phyloP scores from a whole-genome alignment of 2,329 filamentous ascomycete genomes.

The Coleophoma eucalyptorum region DNA sequence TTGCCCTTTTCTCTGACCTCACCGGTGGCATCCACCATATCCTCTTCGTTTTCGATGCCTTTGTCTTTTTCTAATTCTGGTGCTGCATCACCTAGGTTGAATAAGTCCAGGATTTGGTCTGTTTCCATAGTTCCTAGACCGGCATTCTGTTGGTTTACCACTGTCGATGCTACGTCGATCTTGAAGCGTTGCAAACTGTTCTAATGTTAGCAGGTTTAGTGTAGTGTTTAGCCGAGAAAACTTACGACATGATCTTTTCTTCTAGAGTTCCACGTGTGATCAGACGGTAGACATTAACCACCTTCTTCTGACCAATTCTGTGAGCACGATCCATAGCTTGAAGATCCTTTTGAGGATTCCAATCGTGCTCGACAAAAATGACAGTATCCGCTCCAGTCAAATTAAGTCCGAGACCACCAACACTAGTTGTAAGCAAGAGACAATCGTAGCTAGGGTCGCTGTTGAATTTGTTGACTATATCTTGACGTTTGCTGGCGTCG shows the following conservation, averaged over 20 bases:
- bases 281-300: constrained; percentile 96
- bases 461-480: constrained; percentile 99
- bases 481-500: constrained; percentile 88
- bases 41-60: constrained; percentile 63
- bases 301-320: constrained; percentile 98
- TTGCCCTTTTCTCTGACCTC: constrained; percentile 93
- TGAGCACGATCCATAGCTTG: constrained; percentile 99
- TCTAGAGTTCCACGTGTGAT: constrained; percentile 95
- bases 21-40: constrained; percentile 92
- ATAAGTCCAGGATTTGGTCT: constrained; percentile 94
- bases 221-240: constrained; percentile 12
- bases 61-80: constrained; percentile 58
- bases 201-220: constrained; percentile 5
- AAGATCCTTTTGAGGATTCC: constrained; percentile 98
- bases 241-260: constrained; percentile 89
- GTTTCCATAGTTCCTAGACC: constrained; percentile 93
- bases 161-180: constrained; percentile 95
- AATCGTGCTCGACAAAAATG: constrained; percentile 99
- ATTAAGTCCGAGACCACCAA: constrained; percentile 91
- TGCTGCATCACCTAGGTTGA: constrained; percentile 80
- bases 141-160: constrained; percentile 98
- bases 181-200: constrained; percentile 94
- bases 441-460: constrained; percentile 96
- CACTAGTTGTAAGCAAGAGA: constrained; percentile 87
- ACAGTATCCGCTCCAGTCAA: constrained; percentile 96